Evolutionary conservation across 306 rosid species (phyloP).

Genomic region (Betula pendula): DNA sequence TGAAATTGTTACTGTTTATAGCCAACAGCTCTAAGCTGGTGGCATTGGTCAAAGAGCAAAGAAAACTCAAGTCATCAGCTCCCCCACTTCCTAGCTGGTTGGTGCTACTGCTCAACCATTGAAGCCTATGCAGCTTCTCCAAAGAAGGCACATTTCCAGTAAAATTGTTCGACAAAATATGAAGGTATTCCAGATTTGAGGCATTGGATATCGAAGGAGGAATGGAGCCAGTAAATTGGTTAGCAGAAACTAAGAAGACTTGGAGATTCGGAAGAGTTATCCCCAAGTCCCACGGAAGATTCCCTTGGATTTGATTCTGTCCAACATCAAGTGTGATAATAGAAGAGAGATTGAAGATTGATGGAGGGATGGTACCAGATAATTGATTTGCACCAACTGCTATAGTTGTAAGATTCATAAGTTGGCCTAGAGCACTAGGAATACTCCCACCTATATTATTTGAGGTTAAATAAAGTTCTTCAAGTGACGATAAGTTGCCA

Average conservation of each 20-base stretch:
- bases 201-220: not conserved
- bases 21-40: not conserved
- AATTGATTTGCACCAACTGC: fast-evolving
- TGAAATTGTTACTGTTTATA: not conserved
- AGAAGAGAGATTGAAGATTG: slow-evolving; percentile 1
- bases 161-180: no score
- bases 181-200: not conserved
- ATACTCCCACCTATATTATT: not conserved
- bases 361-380: not conserved
- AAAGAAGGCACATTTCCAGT: not conserved
- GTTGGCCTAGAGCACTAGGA: not conserved
- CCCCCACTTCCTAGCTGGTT: no score
- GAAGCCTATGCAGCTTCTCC: not conserved
- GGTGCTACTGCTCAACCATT: no score
- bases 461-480: not conserved
- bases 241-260: not conserved
- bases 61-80: not conserved
- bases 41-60: not conserved
- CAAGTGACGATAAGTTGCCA: not conserved
- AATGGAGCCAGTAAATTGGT: not conserved
- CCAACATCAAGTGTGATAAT: not conserved
- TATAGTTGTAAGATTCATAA: fast-evolving
- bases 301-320: not conserved
- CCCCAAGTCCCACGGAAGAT: not conserved
- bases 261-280: not conserved